Evolutionary conservation across 2,329 filamentous ascomycete species (phyloP).

Genomic region (Pseudocercospora crystallina): DNA sequence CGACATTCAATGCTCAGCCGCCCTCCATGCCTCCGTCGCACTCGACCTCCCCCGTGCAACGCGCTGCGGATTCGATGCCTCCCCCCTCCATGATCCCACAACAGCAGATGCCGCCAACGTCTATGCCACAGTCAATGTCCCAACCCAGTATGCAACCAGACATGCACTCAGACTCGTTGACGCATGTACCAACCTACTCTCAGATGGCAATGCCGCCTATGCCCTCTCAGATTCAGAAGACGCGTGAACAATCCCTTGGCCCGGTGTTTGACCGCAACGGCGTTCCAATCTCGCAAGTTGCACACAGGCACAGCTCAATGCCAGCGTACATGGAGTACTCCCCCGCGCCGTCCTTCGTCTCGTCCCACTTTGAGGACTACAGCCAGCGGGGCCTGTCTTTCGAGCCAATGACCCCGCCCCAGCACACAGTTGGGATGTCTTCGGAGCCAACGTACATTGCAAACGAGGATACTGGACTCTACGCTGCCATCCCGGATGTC

Average conservation of each 20-base stretch:
- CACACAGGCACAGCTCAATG: slow-evolving; percentile 97
- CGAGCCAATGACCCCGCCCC: slow-evolving; percentile 93
- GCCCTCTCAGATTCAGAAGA: slow-evolving; percentile 74
- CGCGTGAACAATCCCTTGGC: slow-evolving; percentile 76
- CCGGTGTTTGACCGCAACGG: slow-evolving; percentile 85
- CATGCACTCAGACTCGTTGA: slow-evolving; percentile 59
- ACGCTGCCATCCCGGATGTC: slow-evolving; percentile 91
- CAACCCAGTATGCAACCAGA: slow-evolving; percentile 42
- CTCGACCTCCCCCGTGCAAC: slow-evolving; percentile 83
- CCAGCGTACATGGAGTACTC: slow-evolving; percentile 98
- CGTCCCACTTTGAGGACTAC: slow-evolving; percentile 98
- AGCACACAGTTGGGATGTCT: slow-evolving; percentile 80
- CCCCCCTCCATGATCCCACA: slow-evolving; percentile 76
- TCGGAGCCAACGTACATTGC: slow-evolving; percentile 95
- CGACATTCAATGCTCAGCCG: slow-evolving; percentile 65
- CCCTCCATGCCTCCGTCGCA: slow-evolving; percentile 63
- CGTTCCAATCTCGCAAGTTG: slow-evolving; percentile 75
- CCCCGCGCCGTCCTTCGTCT: slow-evolving; percentile 94
- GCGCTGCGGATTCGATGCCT: slow-evolving; percentile 90
- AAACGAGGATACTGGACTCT: slow-evolving; percentile 94
- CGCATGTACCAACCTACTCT: slow-evolving; percentile 68
- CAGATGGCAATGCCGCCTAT: slow-evolving; percentile 72
- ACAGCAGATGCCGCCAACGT: slow-evolving; percentile 28
- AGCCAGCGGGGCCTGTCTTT: slow-evolving; percentile 94
- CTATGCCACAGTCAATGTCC: slow-evolving; percentile 30